Percentiles rank a stretch among this genome's conserved stretches.
Evolutionary conservation across 345 rosid genomes (phyloP).

Genomic region (Eucalyptus caleyi): DNA sequence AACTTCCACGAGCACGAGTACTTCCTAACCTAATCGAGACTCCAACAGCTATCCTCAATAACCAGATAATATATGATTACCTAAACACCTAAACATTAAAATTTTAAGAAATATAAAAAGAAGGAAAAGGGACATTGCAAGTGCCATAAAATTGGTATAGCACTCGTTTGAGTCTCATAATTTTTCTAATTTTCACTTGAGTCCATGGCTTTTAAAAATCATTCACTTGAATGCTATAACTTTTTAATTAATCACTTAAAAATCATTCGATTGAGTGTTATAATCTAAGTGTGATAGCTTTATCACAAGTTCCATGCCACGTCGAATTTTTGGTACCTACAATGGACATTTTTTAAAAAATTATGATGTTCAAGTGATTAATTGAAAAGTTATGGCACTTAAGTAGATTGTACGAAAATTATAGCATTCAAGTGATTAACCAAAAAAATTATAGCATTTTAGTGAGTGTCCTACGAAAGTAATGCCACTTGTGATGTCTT

Average conservation of each 20-base stretch:
- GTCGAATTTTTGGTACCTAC: neutral
- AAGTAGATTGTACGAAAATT: fast-evolving
- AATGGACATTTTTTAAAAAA: fast-evolving
- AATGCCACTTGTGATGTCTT: neutral
- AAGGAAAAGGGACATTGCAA: neutral
- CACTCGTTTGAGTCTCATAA: fast-evolving
- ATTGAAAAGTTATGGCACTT: neutral
- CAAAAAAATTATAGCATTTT: neutral
- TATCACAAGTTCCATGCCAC: neutral
- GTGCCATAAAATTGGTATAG: fast-evolving
- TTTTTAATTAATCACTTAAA: neutral
- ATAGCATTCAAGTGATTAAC: neutral
- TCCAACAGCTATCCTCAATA: neutral
- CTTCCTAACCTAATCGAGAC: neutral
- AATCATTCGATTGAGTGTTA: neutral
- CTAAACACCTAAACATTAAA: no score
- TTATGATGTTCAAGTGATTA: fast-evolving
- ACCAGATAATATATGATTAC: neutral
- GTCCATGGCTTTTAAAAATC: neutral
- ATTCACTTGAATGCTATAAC: neutral
- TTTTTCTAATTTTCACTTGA: neutral
- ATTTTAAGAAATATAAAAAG: neutral
- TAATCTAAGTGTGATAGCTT: neutral
- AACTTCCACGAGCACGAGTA: neutral
- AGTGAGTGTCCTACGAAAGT: fast-evolving